Percentiles rank a stretch among this genome's conserved stretches.
Evolutionary conservation across 2,329 filamentous ascomycete species (phyloP).

Genomic region (Fusarium staphyleae): DNA sequence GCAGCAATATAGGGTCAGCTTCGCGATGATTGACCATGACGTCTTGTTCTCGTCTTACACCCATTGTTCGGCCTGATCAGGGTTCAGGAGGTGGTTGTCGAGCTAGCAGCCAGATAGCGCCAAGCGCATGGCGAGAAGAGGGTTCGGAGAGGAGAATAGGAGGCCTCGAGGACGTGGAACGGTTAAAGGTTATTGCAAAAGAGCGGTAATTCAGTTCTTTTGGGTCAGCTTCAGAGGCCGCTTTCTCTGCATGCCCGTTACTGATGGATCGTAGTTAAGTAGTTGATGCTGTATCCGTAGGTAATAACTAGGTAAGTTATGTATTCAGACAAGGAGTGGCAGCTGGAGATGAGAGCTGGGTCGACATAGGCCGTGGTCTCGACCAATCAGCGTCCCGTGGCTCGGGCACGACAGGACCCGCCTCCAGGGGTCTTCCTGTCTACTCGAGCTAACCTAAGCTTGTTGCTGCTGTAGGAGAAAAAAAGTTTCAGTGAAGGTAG

Average conservation of each 20-base stretch:
- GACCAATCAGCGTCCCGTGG: slow-evolving; percentile 39
- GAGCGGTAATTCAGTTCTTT: not conserved
- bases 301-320: too few relatives aligned
- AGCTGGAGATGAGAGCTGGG: slow-evolving; percentile 33
- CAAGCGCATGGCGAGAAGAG: slow-evolving; percentile 36
- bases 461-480: slow-evolving; percentile 27
- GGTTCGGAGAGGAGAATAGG: not conserved
- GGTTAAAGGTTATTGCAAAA: not conserved
- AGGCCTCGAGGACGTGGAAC: slow-evolving; percentile 1
- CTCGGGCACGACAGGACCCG: slow-evolving; percentile 36
- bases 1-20: slow-evolving; percentile 34
- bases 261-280: slow-evolving; percentile 20
- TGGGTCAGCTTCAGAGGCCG: not conserved
- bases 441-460: slow-evolving; percentile 30
- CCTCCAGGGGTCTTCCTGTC: slow-evolving; percentile 38
- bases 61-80: slow-evolving; percentile 47
- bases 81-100: slow-evolving; percentile 42
- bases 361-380: slow-evolving; percentile 25
- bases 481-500: slow-evolving; percentile 35
- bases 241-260: slow-evolving; percentile 9
- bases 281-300: not conserved
- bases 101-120: slow-evolving; percentile 35
- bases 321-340: too few relatives aligned
- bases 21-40: slow-evolving; percentile 5
- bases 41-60: slow-evolving; percentile 43